Base-by-base conservation (phyloP, 495 filamentous ascomycete species). In the Penicillium alfredii region DNA sequence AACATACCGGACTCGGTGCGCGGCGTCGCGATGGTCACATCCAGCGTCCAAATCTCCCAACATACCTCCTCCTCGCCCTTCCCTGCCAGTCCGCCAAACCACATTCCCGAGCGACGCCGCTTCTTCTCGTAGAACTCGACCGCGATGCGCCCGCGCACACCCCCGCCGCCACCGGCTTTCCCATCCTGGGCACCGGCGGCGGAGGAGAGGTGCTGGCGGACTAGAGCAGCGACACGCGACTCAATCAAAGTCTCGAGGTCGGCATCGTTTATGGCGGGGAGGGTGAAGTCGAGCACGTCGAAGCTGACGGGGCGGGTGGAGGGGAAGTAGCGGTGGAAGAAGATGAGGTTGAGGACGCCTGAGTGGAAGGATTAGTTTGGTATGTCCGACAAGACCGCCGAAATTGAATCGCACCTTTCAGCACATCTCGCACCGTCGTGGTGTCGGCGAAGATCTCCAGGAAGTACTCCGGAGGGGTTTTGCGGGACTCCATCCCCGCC, bases 321-420 rank as follows among this genome's bases (percentile, higher is more conserved):
- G 38, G 84, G 84, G 69, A 98, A 97, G 72, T 88, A 94, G 42
- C 92, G 86, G 64, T 97, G 88, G 71, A 98, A 98, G 80, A 97
- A 98, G 56, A 98, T 94, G 25, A 90, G 92, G 60, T 95, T 88
- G 33, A 97, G 80, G 51, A 96, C 83, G 42, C 84, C 90, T 97
- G 43, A 6, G 36, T 9, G 14, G 15, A 23, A 12, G 8, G 6
- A 24, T 34, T 18, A 26, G 28, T n/a, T 37, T 10, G n/a, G n/a
- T 24, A 32, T 9, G 10, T 8, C 9, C 11, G 4, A 5, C 7
- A 10, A 10, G 8, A 6, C 21, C 4, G n/a, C 4, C 9, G 13
- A n/a, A n/a, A n/a, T 30, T 18, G 6, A 33, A 43, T 33, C 38
- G 39, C 47, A 95, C 92, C 90, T 77, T 89, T 86, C 18, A 97